Base-by-base conservation (phyloP, 305 asterid species). In the Stenogyne calaminthoides region DNA sequence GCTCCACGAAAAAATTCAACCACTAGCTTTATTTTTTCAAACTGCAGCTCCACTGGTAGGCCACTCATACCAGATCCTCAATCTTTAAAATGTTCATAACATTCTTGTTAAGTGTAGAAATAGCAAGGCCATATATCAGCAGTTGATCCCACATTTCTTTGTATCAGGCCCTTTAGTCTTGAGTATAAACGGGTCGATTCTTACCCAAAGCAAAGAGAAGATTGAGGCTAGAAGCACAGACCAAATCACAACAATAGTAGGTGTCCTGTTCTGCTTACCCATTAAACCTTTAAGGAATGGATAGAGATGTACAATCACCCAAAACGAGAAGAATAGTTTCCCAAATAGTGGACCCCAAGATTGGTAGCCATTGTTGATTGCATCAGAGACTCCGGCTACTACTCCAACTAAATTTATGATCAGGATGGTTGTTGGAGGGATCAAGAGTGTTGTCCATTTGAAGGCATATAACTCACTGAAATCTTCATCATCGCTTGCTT, bases 221-320 rank as follows among this genome's bases (percentile, higher is more conserved):
- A 93, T 93, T 14, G 98, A 93, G 32, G 98, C 98, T 58, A 93
- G 80, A 60, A 93, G 94, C 49, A 93, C 80, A 3, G 97, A 93
- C 97, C 98, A 93, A 20, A 93, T 91, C 42, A 91, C 87, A 12
- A 93, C 98, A 73, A 93, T 93, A 68, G 98, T 93, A 4, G 98
- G 98, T 7, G 98, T 91, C 81, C 98, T 85, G 75, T 93, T 93
- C 82, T 93, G 98, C 82, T 83, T 88, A 0, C 98, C 98, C 98
- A 93, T 93, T 36, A 91, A 88, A 75, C 98, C 97, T 74, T 91
- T 93, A 3, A 93, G 93, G 94, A 93, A 93, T 3, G 98, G 98
- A 62, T 93, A 93, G 32, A 86, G 82, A 84, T 93, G 98, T 14
- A 93, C 88, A 29, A 93, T 89, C 78, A 93, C 98, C 98, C 98